Base-by-base conservation (phyloP, 2,329 filamentous ascomycete species). In the Epichloe aotearoae region DNA sequence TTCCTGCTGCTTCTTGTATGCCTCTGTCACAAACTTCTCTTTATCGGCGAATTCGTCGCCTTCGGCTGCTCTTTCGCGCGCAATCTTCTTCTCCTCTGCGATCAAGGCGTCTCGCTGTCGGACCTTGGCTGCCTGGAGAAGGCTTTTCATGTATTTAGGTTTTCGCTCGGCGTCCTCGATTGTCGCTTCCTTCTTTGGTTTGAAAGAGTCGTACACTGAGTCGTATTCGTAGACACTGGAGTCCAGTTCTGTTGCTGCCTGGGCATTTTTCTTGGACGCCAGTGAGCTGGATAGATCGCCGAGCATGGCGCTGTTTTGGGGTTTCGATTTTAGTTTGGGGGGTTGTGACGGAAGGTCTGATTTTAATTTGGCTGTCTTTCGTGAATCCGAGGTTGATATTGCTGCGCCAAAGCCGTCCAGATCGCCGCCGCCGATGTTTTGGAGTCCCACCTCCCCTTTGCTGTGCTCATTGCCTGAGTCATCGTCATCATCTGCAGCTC, bases 201-300 rank as follows among this genome's bases (percentile, higher is more conserved):
- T 84, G 40, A 91, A 73, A 1, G 83, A 84, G 58, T 91, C 86
- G 68, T 88, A 90, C 20, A 88, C 85, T 2, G 77, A 77, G 64
- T 94, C 88, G 69, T 93, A 94, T 68, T 93, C 87, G 71, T 90
- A 93, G 57, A 93, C 82, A 46, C 80, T 83, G 1, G 85, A 72
- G 59, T 93, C 87, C 8, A 84, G 62, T 53, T 79, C 74, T 54
- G 81, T 73, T 2, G 85, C 86, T 15, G 79, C 78, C 55, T 82
- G 73, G 38, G 79, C 77, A 57, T 84, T 75, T 58, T 77, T 80
- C 49, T 79, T 77, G 26, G 84, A 79, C 33, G 79, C 72, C 34
- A 83, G 71, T 1, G 78, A 69, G 58, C 79, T 79, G 3, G 85
- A 86, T 1, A 88, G 74, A 60, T 89, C 84, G 37, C 76, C 77